Percentiles rank a stretch among this genome's conserved stretches.
These are phyloP conservation scores for Chlamydomonas schloesseri DNA, from an alignment of 139 green algal species.

Conservation along the genomic window DNA sequence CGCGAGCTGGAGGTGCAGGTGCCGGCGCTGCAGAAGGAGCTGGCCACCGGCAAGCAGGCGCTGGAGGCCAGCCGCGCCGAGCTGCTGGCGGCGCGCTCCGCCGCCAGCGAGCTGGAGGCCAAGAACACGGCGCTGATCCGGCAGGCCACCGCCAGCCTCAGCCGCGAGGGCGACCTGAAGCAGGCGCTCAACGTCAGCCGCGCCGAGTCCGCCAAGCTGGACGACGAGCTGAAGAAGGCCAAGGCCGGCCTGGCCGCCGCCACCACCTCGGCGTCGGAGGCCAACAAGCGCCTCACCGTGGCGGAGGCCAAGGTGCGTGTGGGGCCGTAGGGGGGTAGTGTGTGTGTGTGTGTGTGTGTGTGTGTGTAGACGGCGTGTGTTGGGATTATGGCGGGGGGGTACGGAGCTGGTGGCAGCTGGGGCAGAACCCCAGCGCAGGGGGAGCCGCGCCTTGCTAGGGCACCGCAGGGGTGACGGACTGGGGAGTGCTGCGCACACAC, in stretches of 20 bases:
- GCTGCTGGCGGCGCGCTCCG: conserved; percentile 6
- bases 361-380: no score
- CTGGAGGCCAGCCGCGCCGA: conserved; percentile 14
- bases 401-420: no score
- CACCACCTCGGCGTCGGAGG: background rate
- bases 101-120: conserved; percentile 11
- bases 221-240: conserved; percentile 26
- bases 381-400: no score
- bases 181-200: conserved; percentile 35
- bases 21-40: conserved; percentile 31
- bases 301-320: conserved; percentile 5
- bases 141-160: conserved; percentile 32
- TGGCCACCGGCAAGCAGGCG: conserved; percentile 38
- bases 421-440: no score
- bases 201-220: background rate
- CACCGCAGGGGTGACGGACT: no score
- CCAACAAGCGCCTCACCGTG: conserved; percentile 10
- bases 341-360: background rate
- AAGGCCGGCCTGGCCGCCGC: conserved; percentile 1
- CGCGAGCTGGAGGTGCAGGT: conserved; percentile 44
- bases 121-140: conserved; percentile 42
- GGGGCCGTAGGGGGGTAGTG: background rate
- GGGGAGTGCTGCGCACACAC: no score
- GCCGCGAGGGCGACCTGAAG: conserved; percentile 37
- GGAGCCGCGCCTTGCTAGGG: no score